A percentile compares a stretch with the other conserved stretches of the same genome.
Conservation (phyloP, 805 yeast genomes). For the Henningerozyma blattae region DNA sequence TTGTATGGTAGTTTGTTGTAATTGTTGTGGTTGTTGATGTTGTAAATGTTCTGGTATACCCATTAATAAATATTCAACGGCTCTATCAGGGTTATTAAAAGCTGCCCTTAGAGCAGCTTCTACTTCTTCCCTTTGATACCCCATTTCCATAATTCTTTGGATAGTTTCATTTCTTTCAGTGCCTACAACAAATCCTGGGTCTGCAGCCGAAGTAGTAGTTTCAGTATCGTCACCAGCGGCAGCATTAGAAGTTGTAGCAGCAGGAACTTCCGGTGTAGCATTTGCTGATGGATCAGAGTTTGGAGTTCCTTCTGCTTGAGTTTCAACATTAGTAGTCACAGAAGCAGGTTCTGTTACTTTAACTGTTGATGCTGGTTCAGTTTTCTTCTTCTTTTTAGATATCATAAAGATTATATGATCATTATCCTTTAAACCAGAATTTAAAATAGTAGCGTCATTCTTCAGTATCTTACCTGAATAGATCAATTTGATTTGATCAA, state of each 20-base stretch:
- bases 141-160: constrained; percentile 86
- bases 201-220: constrained; percentile 15
- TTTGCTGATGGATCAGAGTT: constrained; percentile 7
- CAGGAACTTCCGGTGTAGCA: constrained; percentile 13
- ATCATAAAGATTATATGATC: constrained; percentile 92
- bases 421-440: constrained; percentile 64
- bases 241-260: constrained; percentile 15
- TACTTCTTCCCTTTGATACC: constrained; percentile 78
- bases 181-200: constrained; percentile 65
- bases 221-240: neutral
- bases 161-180: constrained; percentile 67
- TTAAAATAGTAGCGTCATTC: constrained; percentile 64
- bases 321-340: constrained; percentile 19
- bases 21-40: constrained; percentile 26
- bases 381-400: constrained; percentile 36
- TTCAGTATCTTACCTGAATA: constrained; percentile 85
- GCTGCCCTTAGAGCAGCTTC: constrained; percentile 91
- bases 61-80: constrained; percentile 85
- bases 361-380: constrained; percentile 5
- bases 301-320: constrained; percentile 10
- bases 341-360: constrained; percentile 15
- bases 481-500: constrained; percentile 72
- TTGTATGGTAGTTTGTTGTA: constrained; percentile 11
- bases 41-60: constrained; percentile 66
- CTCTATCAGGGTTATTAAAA: constrained; percentile 94